A percentile compares a stretch with the other conserved stretches of the same genome.
phyloP scores from a whole-genome alignment of 768 basidiomycete genomes.

The Tricholoma furcatifolium region DNA sequence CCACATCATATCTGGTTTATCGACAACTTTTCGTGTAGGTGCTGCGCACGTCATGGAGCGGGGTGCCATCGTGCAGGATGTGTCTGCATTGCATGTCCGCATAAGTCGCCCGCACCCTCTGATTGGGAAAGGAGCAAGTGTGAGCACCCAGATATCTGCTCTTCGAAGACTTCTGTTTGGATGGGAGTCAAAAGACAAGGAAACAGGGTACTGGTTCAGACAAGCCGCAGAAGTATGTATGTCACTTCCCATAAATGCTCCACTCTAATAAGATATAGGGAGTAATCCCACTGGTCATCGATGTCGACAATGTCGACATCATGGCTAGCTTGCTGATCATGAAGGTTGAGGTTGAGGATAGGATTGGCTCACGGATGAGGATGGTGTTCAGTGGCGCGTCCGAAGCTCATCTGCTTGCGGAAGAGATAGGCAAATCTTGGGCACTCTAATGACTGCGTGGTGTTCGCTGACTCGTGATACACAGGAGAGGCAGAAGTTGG shows the following conservation, averaged over 20 bases:
- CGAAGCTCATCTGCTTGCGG: slow-evolving; percentile 66
- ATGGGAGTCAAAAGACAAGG: slow-evolving; percentile 44
- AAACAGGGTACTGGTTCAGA: slow-evolving; percentile 55
- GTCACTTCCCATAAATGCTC: background rate
- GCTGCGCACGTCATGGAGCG: slow-evolving; percentile 55
- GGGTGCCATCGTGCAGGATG: slow-evolving; percentile 59
- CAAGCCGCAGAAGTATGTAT: slow-evolving; percentile 52
- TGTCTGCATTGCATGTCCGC: slow-evolving; percentile 62
- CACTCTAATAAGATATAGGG: slow-evolving; percentile 38
- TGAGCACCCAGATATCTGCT: slow-evolving; percentile 66
- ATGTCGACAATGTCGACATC: slow-evolving; percentile 67
- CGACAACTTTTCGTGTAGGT: slow-evolving; percentile 59
- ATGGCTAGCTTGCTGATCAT: slow-evolving; percentile 70
- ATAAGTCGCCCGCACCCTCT: slow-evolving; percentile 43
- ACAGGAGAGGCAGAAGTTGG: slow-evolving; percentile 48
- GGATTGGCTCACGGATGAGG: slow-evolving; percentile 54
- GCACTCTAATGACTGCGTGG: background rate
- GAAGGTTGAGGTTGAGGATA: slow-evolving; percentile 65
- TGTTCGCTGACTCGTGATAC: background rate
- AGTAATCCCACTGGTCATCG: slow-evolving; percentile 62
- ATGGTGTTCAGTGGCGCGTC: slow-evolving; percentile 62
- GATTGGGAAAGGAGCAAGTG: slow-evolving; percentile 39
- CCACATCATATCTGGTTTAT: slow-evolving; percentile 59
- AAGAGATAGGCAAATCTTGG: slow-evolving; percentile 51
- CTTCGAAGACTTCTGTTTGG: slow-evolving; percentile 61